These are phyloP conservation scores for Fusarium piperis DNA, from an alignment of 2,329 filamentous ascomycete species.

Conservation along the genomic window DNA sequence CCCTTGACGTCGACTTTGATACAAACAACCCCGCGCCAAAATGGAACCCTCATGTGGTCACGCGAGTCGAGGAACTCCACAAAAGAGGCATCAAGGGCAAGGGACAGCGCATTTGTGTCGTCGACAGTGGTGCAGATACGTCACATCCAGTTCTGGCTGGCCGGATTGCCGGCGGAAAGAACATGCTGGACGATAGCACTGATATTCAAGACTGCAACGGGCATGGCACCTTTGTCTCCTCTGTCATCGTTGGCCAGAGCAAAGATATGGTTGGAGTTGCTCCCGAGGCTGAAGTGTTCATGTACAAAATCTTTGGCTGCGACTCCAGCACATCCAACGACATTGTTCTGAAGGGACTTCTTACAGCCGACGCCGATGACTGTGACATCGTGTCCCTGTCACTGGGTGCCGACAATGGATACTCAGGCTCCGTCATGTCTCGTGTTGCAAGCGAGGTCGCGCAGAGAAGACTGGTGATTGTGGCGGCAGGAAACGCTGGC, in stretches of 20 bases:
- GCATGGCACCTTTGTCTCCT: constrained; percentile 33
- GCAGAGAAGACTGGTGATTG: constrained; percentile 14
- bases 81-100: constrained; percentile 26
- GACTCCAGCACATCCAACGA: constrained; percentile 23
- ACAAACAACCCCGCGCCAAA: not conserved
- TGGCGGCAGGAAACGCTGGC: constrained; percentile 25
- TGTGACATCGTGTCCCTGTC: not conserved
- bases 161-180: constrained; percentile 27
- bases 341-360: constrained; percentile 34
- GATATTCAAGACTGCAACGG: constrained; percentile 30
- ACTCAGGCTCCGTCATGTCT: not conserved
- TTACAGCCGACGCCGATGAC: constrained; percentile 33
- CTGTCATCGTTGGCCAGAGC: constrained; percentile 15
- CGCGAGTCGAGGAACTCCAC: constrained; percentile 29
- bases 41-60: constrained; percentile 31
- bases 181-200: constrained; percentile 24
- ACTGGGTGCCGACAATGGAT: not conserved
- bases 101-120: constrained; percentile 32
- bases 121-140: constrained; percentile 31
- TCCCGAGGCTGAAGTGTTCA: constrained; percentile 33
- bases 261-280: constrained; percentile 31
- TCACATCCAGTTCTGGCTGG: constrained; percentile 27
- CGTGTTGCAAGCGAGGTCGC: constrained; percentile 3
- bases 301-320: constrained; percentile 42
- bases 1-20: constrained; percentile 10